Evolutionary conservation across 306 rosid genomes (phyloP), one percentile per base, ranked within the genome.

Genomic region (Ceratonia siliqua): DNA sequence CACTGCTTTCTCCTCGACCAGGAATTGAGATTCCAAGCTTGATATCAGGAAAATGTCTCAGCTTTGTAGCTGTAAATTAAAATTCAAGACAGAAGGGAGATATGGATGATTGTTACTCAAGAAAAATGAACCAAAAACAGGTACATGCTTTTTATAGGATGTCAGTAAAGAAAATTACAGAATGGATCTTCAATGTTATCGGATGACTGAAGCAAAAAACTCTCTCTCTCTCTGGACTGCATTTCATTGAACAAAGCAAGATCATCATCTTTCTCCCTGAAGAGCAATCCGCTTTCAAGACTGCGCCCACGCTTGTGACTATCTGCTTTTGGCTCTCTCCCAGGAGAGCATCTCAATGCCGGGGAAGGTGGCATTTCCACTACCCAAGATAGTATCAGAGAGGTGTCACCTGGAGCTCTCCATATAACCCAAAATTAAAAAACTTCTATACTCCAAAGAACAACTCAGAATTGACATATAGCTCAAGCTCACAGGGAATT

Each of bases 281-380:
- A 72, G 42, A 76, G 49, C 82, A 87, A 33, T 53, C 91, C 91
- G 6, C 93, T 75, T 63, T 91, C 97, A 21, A 91, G 89, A 80
- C 95, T 91, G 57, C 79, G 88, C 5, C 97, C 95, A 5, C 97
- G 84, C 81, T 81, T 86, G 81, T 91, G 94, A 77, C 63, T 87
- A 57, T 70, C 75, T 21, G 64, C 72, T 73, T 85, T 89, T 25
- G 58, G 45, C 81, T 87, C 95, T 66, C 91, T 74, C 27, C 89
- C 88, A 0, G 97, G 94, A 73, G 97, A 89, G 87, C 64, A 84
- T 77, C 92, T 77, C 89, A 89, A 45, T 71, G 92, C 86, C 6
- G 94, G 97, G 38, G 97, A 89, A 75, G 94, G 89, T 54, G 94
- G 92, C 94, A 91, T 91, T 86, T 82, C 56, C 36, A 71, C 82